phyloP scores from a whole-genome alignment of 352 stramenopile genomes.

The Pythium rhizo-oryzae region DNA sequence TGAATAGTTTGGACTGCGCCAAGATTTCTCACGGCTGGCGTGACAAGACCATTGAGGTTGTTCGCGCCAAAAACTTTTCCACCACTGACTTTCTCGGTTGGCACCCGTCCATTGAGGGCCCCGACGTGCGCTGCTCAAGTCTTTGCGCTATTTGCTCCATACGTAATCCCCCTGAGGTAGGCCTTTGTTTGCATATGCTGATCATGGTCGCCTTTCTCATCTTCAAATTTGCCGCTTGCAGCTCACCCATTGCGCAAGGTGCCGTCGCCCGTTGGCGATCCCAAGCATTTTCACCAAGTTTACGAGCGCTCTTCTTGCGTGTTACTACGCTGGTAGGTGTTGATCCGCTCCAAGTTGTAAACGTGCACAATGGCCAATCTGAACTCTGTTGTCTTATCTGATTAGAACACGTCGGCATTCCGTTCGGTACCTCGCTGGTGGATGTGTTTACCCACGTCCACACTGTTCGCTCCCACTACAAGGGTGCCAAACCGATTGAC shows the following conservation, averaged over 20 bases:
- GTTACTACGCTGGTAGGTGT: conserved; percentile 70
- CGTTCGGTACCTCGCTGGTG: conserved; percentile 59
- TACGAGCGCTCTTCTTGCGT: conserved; percentile 65
- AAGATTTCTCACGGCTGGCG: conserved; percentile 63
- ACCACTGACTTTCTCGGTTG: conserved; percentile 80
- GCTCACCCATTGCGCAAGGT: conserved; percentile 46
- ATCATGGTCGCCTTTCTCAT: neutral
- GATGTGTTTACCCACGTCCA: conserved; percentile 81
- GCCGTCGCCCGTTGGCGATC: conserved; percentile 62
- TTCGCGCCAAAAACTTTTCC: conserved; percentile 68
- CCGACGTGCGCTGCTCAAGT: conserved; percentile 68
- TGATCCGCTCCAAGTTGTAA: neutral
- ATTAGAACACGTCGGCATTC: conserved; percentile 72
- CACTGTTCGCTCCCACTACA: conserved; percentile 68
- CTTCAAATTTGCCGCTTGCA: conserved; percentile 3
- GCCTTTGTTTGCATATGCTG: neutral
- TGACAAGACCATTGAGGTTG: conserved; percentile 49
- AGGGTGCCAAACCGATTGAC: conserved; percentile 67
- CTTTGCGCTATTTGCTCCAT: conserved; percentile 74
- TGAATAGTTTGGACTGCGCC: conserved; percentile 56
- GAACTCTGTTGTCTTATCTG: neutral
- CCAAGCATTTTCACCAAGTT: conserved; percentile 81
- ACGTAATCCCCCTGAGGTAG: conserved; percentile 69
- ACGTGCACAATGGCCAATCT: neutral
- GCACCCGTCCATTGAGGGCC: conserved; percentile 77